These are phyloP conservation scores for Cutaneotrichosporon cutaneum DNA, from an alignment of 1,284 basidiomycete genomes.

Conservation along the genomic window DNA sequence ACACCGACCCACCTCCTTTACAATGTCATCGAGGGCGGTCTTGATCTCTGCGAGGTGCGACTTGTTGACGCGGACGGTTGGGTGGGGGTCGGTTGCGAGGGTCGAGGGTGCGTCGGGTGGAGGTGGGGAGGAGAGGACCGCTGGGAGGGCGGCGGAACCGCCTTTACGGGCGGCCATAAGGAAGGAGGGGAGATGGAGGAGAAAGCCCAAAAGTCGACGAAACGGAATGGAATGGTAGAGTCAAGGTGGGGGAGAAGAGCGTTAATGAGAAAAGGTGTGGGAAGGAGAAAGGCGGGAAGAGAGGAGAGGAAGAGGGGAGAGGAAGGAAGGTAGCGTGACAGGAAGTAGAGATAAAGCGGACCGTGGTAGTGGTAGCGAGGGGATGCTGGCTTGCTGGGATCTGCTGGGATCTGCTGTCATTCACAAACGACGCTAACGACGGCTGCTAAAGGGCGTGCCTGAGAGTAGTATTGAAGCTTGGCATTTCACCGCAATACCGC, in stretches of 20 bases:
- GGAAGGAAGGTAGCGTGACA: not conserved
- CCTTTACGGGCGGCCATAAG: constrained; percentile 1
- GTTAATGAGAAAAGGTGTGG: not conserved
- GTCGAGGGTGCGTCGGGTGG: not conserved
- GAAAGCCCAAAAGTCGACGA: not conserved
- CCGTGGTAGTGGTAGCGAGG: not conserved
- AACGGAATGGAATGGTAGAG: not conserved
- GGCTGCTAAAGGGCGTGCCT: not conserved
- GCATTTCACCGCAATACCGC: no score
- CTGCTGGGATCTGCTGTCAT: not conserved
- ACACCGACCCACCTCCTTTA: constrained; percentile 70
- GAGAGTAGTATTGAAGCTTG: no score
- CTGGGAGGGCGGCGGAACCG: not conserved
- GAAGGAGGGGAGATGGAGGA: not conserved
- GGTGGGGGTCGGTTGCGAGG: constrained; percentile 44
- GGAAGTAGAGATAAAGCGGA: not conserved
- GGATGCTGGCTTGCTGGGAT: no score
- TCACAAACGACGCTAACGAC: no score
- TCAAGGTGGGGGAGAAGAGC: not conserved
- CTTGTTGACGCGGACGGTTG: constrained; percentile 74
- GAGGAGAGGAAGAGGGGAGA: not conserved
- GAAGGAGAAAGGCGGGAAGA: not conserved
- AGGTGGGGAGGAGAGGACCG: not conserved
- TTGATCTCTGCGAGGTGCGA: constrained; percentile 77
- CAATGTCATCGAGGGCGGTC: constrained; percentile 81